phyloP scores from a whole-genome alignment of 495 filamentous ascomycete species.

The Terfezia boudieri region DNA sequence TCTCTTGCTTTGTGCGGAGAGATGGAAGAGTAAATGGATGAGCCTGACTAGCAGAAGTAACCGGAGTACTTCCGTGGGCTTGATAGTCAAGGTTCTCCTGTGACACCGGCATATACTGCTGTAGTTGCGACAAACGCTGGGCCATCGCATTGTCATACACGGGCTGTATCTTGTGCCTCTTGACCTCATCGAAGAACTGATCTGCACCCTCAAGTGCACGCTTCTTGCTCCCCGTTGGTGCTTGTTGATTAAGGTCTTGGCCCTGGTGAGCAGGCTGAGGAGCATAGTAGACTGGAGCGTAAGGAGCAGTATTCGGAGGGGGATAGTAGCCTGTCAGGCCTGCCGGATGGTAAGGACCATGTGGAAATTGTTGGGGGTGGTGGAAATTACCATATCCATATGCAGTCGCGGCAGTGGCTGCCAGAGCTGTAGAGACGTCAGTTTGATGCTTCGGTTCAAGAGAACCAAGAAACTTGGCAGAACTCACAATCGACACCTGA shows the following conservation, averaged over 20 bases:
- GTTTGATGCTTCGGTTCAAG: conserved; percentile 4
- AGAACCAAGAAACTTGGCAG: neutral
- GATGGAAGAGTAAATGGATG: conserved; percentile 58
- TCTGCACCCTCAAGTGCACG: conserved; percentile 71
- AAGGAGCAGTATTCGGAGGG: conserved; percentile 5
- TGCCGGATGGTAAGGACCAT: conserved; percentile 14
- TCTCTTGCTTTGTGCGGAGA: conserved; percentile 73
- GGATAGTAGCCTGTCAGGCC: conserved; percentile 17
- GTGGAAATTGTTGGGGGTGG: conserved; percentile 2
- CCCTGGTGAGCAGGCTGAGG: conserved; percentile 22
- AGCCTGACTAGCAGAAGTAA: conserved; percentile 8
- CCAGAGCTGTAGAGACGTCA: conserved; percentile 12
- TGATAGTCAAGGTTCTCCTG: conserved; percentile 15
- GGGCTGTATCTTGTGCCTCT: conserved; percentile 71
- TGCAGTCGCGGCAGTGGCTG: conserved; percentile 18
- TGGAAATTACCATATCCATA: conserved; percentile 19
- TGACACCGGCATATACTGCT: conserved; percentile 9
- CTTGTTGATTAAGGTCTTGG: conserved; percentile 3
- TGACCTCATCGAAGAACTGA: conserved; percentile 80
- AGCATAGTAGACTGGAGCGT: conserved; percentile 18
- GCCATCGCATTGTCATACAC: conserved; percentile 26
- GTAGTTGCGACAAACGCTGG: conserved; percentile 15
- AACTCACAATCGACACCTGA: neutral
- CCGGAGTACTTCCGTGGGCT: conserved; percentile 10
- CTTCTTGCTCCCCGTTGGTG: conserved; percentile 41